Percentiles rank a stretch among this genome's conserved stretches.
Conservation (phyloP, 192 early-diverging fungal species). For the Dissophora ornata region DNA sequence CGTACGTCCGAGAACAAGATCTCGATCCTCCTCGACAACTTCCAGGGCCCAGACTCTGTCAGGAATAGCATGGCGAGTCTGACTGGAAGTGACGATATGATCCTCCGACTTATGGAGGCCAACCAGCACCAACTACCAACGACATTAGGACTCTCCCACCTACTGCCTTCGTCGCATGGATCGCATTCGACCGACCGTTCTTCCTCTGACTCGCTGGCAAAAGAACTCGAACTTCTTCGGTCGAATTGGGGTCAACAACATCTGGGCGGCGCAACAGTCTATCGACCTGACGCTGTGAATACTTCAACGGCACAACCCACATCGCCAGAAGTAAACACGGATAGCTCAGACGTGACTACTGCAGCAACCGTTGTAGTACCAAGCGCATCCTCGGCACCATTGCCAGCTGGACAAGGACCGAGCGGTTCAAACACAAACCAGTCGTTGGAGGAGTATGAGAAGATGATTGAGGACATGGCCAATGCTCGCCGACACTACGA, state of each 20-base stretch:
- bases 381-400: not conserved
- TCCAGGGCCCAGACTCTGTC: constrained; percentile 47
- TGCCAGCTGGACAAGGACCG: not conserved
- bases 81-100: constrained; percentile 37
- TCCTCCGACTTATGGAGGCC: constrained; percentile 39
- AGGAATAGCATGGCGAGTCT: constrained; percentile 47
- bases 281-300: not conserved
- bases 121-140: constrained; percentile 1
- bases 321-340: not conserved
- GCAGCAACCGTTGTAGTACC: not conserved
- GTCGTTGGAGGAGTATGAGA: constrained; percentile 47
- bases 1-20: constrained; percentile 46
- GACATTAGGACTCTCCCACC: not conserved
- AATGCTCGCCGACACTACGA: constrained; percentile 34
- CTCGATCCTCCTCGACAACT: constrained; percentile 46
- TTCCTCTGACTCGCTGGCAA: constrained; percentile 43
- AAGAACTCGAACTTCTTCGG: constrained; percentile 41
- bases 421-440: no score
- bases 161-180: constrained; percentile 38
- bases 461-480: constrained; percentile 49
- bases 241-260: constrained; percentile 36
- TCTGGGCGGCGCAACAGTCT: constrained; percentile 3
- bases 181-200: constrained; percentile 42
- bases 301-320: not conserved
- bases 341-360: not conserved